Evolutionary conservation across 805 yeast species (phyloP).

Genomic region (Candida corydali): DNA sequence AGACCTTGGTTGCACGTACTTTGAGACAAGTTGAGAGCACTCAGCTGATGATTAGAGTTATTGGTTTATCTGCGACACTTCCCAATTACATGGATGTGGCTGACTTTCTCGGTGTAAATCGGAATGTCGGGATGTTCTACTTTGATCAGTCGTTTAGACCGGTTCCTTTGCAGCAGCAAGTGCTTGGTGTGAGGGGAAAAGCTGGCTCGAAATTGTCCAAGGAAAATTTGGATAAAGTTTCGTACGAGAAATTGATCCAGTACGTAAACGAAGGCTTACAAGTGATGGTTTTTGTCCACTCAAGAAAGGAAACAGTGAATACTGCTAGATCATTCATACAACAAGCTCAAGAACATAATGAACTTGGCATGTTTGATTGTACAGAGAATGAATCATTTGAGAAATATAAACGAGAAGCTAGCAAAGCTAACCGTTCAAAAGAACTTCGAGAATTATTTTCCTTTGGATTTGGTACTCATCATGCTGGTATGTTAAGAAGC

Average conservation of each 20-base stretch:
- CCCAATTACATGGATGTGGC: slow-evolving; percentile 94
- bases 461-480: slow-evolving; percentile 88
- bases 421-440: slow-evolving; percentile 61
- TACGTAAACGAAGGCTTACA: slow-evolving; percentile 71
- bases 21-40: slow-evolving; percentile 91
- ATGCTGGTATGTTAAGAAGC: slow-evolving; percentile 92
- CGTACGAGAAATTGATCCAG: slow-evolving; percentile 72
- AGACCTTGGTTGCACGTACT: slow-evolving; percentile 91
- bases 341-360: slow-evolving; percentile 61
- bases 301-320: slow-evolving; percentile 86
- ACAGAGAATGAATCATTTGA: slow-evolving; percentile 39
- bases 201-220: slow-evolving; percentile 70
- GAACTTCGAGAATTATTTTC: slow-evolving; percentile 79
- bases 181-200: slow-evolving; percentile 83
- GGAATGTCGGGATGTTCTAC: slow-evolving; percentile 88
- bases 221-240: slow-evolving; percentile 68
- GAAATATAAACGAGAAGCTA: slow-evolving; percentile 58
- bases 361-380: slow-evolving; percentile 56
- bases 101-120: slow-evolving; percentile 86
- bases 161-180: slow-evolving; percentile 83
- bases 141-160: slow-evolving; percentile 94
- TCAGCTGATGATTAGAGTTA: slow-evolving; percentile 89
- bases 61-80: slow-evolving; percentile 89
- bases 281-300: slow-evolving; percentile 95
- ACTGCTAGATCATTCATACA: slow-evolving; percentile 71